These are phyloP conservation scores for Xylaria digitata DNA, from an alignment of 2,329 filamentous ascomycete species.

Conservation along the genomic window DNA sequence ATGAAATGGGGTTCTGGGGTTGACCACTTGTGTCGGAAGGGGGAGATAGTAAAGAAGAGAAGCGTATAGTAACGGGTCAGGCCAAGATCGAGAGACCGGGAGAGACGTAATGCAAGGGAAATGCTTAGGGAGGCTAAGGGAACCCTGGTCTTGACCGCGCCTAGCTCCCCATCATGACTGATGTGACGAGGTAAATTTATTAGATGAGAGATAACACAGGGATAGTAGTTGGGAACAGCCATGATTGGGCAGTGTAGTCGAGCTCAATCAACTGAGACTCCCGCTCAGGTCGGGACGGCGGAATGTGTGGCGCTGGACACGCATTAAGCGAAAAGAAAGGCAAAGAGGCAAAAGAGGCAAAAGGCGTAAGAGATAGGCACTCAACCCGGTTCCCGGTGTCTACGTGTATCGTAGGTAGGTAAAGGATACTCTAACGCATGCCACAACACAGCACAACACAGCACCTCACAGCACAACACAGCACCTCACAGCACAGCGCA, in stretches of 20 bases:
- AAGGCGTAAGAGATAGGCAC: conserved; percentile 19
- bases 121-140: conserved; percentile 36
- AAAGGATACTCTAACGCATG: no score
- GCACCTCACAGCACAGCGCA: conserved; percentile 10
- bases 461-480: conserved; percentile 18
- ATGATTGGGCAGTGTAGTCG: conserved; percentile 47
- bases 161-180: conserved; percentile 43
- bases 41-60: conserved; percentile 44
- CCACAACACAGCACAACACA: conserved; percentile 8
- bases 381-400: conserved; percentile 24
- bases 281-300: conserved; percentile 43
- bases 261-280: conserved; percentile 48
- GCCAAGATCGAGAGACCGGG: conserved; percentile 37
- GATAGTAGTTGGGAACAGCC: conserved; percentile 36
- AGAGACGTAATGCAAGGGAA: conserved; percentile 44
- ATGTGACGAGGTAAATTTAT: conserved; percentile 42
- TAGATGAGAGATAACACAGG: conserved; percentile 42
- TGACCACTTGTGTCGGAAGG: conserved; percentile 45
- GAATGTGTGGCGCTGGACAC: conserved; percentile 45
- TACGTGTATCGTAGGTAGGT: conserved; percentile 26
- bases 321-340: conserved; percentile 33
- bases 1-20: conserved; percentile 38
- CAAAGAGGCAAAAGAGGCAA: conserved; percentile 16
- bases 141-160: conserved; percentile 44
- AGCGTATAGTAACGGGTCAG: conserved; percentile 32